Evolutionary conservation across 2,329 filamentous ascomycete species (phyloP).

Genomic region (Arthrinium phaeospermum): DNA sequence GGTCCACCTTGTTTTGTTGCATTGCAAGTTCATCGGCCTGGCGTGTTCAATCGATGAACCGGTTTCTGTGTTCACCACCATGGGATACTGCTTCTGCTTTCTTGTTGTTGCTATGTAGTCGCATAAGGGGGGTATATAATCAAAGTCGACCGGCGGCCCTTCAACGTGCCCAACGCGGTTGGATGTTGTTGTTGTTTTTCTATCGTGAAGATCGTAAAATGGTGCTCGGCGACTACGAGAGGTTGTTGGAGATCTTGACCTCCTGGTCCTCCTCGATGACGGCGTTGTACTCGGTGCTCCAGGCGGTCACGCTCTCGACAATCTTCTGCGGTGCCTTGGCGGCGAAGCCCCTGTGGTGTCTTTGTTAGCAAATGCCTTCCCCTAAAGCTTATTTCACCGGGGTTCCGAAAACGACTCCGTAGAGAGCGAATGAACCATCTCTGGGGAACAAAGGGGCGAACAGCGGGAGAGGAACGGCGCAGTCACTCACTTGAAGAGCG

Average conservation of each 20-base stretch:
- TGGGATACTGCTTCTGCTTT: background rate
- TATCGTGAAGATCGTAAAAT: slow-evolving; percentile 13
- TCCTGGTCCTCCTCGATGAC: slow-evolving; percentile 79
- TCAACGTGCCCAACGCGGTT: background rate
- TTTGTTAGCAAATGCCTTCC: background rate
- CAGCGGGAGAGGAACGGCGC: slow-evolving; percentile 1
- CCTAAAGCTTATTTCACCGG: slow-evolving; percentile 31
- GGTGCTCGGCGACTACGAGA: background rate
- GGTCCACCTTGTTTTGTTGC: background rate
- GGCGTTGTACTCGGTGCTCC: slow-evolving; percentile 62
- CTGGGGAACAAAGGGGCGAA: background rate
- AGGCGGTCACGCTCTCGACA: slow-evolving; percentile 69
- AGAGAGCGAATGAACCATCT: background rate
- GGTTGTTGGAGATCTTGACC: slow-evolving; percentile 52
- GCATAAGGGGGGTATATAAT: slow-evolving; percentile 16
- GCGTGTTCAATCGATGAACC: slow-evolving; percentile 1
- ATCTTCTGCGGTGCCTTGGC: slow-evolving; percentile 73
- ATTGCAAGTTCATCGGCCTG: background rate
- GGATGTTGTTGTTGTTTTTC: background rate
- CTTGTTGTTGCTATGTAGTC: slow-evolving; percentile 1
- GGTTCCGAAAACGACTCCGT: background rate
- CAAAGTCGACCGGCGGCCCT: slow-evolving; percentile 11
- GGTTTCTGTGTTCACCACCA: slow-evolving; percentile 1
- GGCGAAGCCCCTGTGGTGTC: slow-evolving; percentile 70
- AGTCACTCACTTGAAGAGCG: slow-evolving; percentile 66